Evolutionary conservation across 352 stramenopile genomes (phyloP).

Genomic region (Phytopythium litorale): DNA sequence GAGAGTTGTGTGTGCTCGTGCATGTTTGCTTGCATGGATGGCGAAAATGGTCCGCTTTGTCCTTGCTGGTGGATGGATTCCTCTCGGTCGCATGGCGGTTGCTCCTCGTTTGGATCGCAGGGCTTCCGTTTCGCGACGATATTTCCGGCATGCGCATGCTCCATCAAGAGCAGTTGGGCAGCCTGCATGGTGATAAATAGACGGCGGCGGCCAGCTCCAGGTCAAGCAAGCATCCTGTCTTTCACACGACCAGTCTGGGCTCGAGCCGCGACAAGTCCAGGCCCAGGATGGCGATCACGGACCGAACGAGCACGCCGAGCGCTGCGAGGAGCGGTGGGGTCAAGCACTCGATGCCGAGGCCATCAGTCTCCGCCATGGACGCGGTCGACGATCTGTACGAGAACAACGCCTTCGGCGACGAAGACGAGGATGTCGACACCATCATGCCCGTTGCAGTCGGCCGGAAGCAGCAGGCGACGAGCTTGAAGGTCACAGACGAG

Average conservation of each 20-base stretch:
- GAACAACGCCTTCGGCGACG: slow-evolving; percentile 68
- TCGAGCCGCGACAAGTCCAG: too few species aligned
- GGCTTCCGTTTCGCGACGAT: background rate
- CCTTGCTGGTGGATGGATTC: background rate
- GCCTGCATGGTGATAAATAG: background rate
- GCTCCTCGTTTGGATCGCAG: background rate
- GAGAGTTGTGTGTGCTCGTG: background rate
- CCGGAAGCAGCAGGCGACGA: slow-evolving; percentile 7
- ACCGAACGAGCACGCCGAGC: background rate
- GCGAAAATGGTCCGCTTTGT: background rate
- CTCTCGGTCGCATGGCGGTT: background rate
- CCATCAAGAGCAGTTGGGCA: background rate
- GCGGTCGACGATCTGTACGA: slow-evolving; percentile 77
- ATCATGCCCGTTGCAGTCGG: slow-evolving; percentile 8
- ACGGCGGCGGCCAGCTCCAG: background rate
- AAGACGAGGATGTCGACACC: slow-evolving; percentile 26
- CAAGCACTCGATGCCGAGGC: slow-evolving; percentile 21
- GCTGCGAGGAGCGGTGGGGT: background rate
- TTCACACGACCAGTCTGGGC: background rate
- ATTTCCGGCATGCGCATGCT: background rate
- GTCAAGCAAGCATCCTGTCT: background rate
- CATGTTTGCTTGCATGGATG: background rate
- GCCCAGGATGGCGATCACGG: slow-evolving; percentile 1
- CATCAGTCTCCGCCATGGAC: slow-evolving; percentile 26
- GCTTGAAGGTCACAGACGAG: slow-evolving; percentile 8